Evolutionary conservation across 257 asterid species (phyloP), one percentile per base, ranked within the genome.

Genomic region (Gentiana macrophylla): DNA sequence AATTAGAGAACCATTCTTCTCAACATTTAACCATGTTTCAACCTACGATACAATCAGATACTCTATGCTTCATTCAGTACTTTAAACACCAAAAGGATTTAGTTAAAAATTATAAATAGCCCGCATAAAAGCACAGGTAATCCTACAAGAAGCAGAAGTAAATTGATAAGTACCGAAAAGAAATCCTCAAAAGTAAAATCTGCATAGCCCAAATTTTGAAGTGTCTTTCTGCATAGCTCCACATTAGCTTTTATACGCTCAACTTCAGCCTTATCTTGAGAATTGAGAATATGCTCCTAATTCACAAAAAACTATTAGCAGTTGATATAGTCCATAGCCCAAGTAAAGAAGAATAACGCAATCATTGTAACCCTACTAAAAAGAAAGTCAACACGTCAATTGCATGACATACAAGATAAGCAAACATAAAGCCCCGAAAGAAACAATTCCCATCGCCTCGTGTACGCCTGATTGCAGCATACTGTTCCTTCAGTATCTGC

Each of bases 361-460:
- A 41, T 24, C 24, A 4, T 5, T 41, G 9, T 41, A 41, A 41
- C 46, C 46, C 46, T 10, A 41, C 6, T 7, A 41, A 41, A 41
- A 10, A 41, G 46, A 41, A 41, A 5, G 46, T 41, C 2, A 41
- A 56, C 55, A 58, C 15, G 63, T 12, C 61, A 44, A 63, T 4
- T 44, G 56, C 7, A 46, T n/a, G 50, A 59, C 91, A 57, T 81
- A 92, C 97, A 49, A 92, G 94, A 80, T 85, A 88, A 58, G 91
- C 79, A 76, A 92, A 88, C 99, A 92, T 88, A 82, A 92, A 92
- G 79, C 97, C 65, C 56, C 98, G 94, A 66, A 92, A 92, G 77
- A 92, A 92, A 74, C 99, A 88, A 58, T 92, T 92, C 65, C 97
- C 97, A 70, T 92, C 97, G 63, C 99, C 99, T 32, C 97, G 73